Conservation (phyloP, 148 eudicot genomes). For the Oxyria digyna region DNA sequence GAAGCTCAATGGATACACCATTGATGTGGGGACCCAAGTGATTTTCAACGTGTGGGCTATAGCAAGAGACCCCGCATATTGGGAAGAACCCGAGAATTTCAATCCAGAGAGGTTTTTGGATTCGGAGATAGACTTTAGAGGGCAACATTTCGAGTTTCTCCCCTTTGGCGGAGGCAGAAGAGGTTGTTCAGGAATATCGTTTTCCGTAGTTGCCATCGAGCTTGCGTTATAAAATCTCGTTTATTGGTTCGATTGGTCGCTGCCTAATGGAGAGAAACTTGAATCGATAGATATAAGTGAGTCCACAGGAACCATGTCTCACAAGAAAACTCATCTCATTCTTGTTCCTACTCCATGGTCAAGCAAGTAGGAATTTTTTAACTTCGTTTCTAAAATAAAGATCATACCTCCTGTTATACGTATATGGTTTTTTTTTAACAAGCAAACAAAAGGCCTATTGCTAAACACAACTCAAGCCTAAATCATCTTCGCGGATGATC, state of each 20-base stretch:
- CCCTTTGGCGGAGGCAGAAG: conserved; percentile 34
- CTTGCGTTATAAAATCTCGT: conserved; percentile 19
- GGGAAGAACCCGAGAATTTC: conserved; percentile 28
- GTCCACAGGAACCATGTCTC: conserved; percentile 13
- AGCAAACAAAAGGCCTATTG: too few species aligned
- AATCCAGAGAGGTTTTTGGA: conserved; percentile 22
- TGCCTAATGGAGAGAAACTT: conserved; percentile 15
- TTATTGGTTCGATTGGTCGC: conserved; percentile 22
- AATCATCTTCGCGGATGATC: too few species aligned
- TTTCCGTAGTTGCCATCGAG: conserved; percentile 11
- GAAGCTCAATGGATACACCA: conserved; percentile 14
- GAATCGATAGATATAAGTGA: conserved; percentile 19
- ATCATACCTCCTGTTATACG: too few species aligned
- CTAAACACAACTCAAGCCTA: too few species aligned
- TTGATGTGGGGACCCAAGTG: conserved; percentile 16
- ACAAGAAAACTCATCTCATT: conserved; percentile 15
- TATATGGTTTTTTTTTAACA: too few species aligned
- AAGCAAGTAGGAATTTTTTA: neutral
- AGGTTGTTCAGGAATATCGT: neutral
- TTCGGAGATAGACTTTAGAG: conserved; percentile 19
- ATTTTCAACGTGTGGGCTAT: conserved; percentile 25
- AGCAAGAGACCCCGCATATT: conserved; percentile 16
- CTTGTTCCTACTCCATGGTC: neutral
- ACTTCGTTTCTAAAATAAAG: too few species aligned
- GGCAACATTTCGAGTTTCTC: conserved; percentile 20